Evolutionary conservation across 1,284 basidiomycete genomes (phyloP), one percentile per base, ranked within the genome.

Genomic region (Peniophora sp.): DNA sequence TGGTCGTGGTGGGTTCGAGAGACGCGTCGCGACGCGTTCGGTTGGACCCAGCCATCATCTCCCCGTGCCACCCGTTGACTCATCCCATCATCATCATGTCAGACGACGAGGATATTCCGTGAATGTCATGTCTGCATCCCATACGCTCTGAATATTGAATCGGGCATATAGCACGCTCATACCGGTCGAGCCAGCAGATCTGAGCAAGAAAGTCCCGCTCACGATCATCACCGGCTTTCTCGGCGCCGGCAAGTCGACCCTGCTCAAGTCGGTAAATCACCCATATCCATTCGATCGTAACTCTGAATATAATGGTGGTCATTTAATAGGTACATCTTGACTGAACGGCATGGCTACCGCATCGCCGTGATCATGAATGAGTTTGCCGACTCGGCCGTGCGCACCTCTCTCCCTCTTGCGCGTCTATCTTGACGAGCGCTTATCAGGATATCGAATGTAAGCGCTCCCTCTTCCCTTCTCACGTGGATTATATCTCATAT

Each of bases 281-380:
- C 23, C 9, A 39, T 41, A 14, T 27, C 23, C 18, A 15, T 3
- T 35, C 51, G 18, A 15, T 32, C n/a, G 32, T 44, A 43, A 44
- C 9, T 50, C 27, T 48, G 11, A 42, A 24, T 24, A 32, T 24
- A 37, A 47, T n/a, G n/a, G n/a, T n/a, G n/a, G 48, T 48, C 37
- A 49, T 22, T 35, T 36, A 27, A 2, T 50, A 92, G 88, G 58
- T 84, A 92, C 35, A 95, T 97, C 55, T 70, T 97, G 54, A 94
- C 88, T 3, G 91, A 92, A 61, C 76, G 85, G 44, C 94, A 97
- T 75, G 93, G 94, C 1, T 92, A 93, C 62, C 81, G 89, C 39
- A 96, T 97, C 55, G 94, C 94, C 3, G 94, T 97, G 22, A 96
- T 97, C 60, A 94, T 97, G 92, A 97, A 97, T 62, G 93, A 93